Percentiles rank a stretch among this genome's conserved stretches.
phyloP scores from a whole-genome alignment of 257 asterid species.

The Verbena officinalis region DNA sequence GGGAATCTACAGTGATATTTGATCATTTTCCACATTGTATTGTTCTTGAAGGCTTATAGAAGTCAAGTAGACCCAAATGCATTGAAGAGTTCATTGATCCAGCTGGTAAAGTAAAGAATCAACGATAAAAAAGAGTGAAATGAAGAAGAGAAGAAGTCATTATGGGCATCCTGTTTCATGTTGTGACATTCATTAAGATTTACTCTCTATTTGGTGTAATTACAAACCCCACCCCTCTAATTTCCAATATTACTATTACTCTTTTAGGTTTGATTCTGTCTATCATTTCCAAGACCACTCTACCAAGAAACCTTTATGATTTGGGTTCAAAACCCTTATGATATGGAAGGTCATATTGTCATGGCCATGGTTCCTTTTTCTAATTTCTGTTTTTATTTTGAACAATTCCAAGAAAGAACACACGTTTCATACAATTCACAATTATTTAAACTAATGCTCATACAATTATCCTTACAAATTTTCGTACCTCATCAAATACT shows the following conservation, averaged over 20 bases:
- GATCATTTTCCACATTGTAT: too few species aligned
- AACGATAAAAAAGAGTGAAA: background rate
- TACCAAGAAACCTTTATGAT: too few species aligned
- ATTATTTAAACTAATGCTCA: slow-evolving; percentile 25
- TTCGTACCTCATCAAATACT: slow-evolving; percentile 21
- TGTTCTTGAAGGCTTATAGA: slow-evolving; percentile 46
- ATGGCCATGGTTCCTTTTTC: too few species aligned
- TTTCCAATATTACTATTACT: too few species aligned
- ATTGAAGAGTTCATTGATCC: slow-evolving; percentile 50
- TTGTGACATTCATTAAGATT: too few species aligned
- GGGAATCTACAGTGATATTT: too few species aligned
- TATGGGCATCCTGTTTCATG: slow-evolving; percentile 2
- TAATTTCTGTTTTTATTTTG: background rate
- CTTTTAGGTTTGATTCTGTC: too few species aligned
- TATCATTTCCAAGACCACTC: too few species aligned
- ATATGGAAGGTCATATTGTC: too few species aligned
- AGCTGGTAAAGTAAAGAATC: slow-evolving; percentile 34
- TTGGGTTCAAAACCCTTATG: too few species aligned
- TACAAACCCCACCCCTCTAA: too few species aligned
- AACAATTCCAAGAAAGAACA: background rate
- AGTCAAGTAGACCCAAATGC: slow-evolving; percentile 35
- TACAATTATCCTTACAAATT: slow-evolving; percentile 10
- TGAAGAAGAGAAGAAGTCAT: slow-evolving; percentile 4
- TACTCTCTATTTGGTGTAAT: too few species aligned
- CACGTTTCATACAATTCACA: slow-evolving; percentile 13